Evolutionary conservation across 2,329 filamentous ascomycete genomes (phyloP).

Genomic region (Tolypocladium capitatum): DNA sequence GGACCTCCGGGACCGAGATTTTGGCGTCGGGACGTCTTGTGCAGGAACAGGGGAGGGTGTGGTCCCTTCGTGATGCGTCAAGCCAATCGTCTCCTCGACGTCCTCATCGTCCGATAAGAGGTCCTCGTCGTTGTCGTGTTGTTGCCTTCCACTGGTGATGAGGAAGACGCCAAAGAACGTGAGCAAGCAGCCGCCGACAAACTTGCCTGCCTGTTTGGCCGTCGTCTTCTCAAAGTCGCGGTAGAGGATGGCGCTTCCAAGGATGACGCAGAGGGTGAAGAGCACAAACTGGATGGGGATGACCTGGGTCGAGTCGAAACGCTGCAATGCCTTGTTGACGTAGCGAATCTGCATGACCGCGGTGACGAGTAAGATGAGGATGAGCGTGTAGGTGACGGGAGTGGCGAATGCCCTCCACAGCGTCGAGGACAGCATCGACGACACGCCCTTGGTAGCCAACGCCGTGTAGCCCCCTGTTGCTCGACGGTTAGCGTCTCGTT

Average conservation of each 20-base stretch:
- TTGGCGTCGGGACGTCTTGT: slow-evolving; percentile 10
- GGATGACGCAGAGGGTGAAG: slow-evolving; percentile 89
- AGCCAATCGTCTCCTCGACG: slow-evolving; percentile 50
- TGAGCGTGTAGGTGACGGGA: slow-evolving; percentile 78
- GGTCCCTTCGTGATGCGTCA: slow-evolving; percentile 34
- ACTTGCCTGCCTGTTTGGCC: slow-evolving; percentile 61
- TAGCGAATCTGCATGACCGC: slow-evolving; percentile 97
- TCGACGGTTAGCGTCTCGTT: not conserved
- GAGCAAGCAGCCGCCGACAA: slow-evolving; percentile 76
- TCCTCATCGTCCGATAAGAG: slow-evolving; percentile 40
- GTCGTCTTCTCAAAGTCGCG: slow-evolving; percentile 85
- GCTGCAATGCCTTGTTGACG: slow-evolving; percentile 74
- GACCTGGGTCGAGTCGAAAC: slow-evolving; percentile 94
- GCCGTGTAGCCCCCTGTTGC: slow-evolving; percentile 83
- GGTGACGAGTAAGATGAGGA: slow-evolving; percentile 65
- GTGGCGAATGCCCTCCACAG: slow-evolving; percentile 82
- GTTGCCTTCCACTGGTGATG: slow-evolving; percentile 72
- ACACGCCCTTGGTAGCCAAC: slow-evolving; percentile 88
- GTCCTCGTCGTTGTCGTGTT: slow-evolving; percentile 45
- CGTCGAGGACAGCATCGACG: slow-evolving; percentile 84
- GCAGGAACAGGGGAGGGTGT: slow-evolving; percentile 6
- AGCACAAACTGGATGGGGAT: slow-evolving; percentile 96
- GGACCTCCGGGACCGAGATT: slow-evolving; percentile 30
- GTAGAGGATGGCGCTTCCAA: slow-evolving; percentile 86
- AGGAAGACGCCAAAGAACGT: slow-evolving; percentile 97